Conservation (phyloP, 106 monocot species). For the Cymbidium sinense region DNA sequence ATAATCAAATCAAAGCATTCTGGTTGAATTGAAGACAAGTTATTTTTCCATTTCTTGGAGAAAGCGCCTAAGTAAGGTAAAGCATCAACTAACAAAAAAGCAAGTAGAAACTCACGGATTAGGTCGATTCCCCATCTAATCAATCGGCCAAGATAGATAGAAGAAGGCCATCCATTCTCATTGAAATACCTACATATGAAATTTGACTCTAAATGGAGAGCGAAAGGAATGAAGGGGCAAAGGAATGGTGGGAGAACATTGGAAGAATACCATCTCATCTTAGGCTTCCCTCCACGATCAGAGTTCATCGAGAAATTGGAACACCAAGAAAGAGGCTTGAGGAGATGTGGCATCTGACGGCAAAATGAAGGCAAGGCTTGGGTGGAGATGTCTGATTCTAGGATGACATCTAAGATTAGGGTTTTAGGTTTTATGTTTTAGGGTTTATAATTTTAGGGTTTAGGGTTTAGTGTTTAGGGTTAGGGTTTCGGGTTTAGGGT, state of each 20-base stretch:
- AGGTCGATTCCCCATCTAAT: constrained; percentile 61
- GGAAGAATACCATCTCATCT: constrained; percentile 92
- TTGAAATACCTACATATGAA: constrained; percentile 66
- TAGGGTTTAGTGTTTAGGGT: too few relatives aligned
- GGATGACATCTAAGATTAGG: constrained; percentile 92
- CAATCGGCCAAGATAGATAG: constrained; percentile 41
- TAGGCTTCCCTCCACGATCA: constrained; percentile 97
- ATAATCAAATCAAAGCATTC: too few relatives aligned
- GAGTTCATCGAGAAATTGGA: constrained; percentile 84
- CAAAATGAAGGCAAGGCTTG: constrained; percentile 86
- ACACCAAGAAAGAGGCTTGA: constrained; percentile 50
- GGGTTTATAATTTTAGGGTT: too few relatives aligned
- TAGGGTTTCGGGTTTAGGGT: too few relatives aligned
- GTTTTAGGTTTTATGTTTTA: too few relatives aligned
- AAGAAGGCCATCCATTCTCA: constrained; percentile 91
- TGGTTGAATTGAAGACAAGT: too few relatives aligned
- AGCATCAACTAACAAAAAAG: not conserved
- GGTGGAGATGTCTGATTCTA: constrained; percentile 99
- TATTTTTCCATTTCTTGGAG: too few relatives aligned
- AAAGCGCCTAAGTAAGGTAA: too few relatives aligned
- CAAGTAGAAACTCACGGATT: constrained; percentile 34
- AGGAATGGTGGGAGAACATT: not conserved
- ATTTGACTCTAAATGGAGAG: constrained; percentile 7
- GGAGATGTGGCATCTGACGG: constrained; percentile 60
- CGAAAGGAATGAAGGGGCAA: not conserved